Evolutionary conservation across 106 monocot genomes (phyloP).

Genomic region (Narthecium ossifragum): DNA sequence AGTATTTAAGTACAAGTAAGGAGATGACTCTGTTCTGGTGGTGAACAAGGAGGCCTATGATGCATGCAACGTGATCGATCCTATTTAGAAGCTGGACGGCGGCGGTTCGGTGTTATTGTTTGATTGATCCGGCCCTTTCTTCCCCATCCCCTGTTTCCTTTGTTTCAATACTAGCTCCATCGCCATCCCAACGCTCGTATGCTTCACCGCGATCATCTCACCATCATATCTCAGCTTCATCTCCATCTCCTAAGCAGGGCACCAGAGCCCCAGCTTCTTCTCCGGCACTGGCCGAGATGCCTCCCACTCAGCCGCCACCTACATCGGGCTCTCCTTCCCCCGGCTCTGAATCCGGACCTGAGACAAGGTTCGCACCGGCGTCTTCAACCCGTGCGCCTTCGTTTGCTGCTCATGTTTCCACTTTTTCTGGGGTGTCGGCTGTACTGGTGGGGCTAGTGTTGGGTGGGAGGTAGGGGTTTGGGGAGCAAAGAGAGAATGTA

Average conservation of each 20-base stretch:
- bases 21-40: slow-evolving; percentile 47
- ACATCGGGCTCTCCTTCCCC: too few species aligned
- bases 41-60: slow-evolving; percentile 46
- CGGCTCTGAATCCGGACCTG: too few species aligned
- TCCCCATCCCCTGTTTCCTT: slow-evolving; percentile 29
- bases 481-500: too few species aligned
- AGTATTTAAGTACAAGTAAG: slow-evolving; percentile 79
- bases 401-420: too few species aligned
- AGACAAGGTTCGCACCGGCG: too few species aligned
- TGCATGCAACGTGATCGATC: slow-evolving; percentile 45
- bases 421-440: too few species aligned
- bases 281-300: too few species aligned
- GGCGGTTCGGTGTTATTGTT: slow-evolving; percentile 43
- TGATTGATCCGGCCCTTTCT: slow-evolving; percentile 56
- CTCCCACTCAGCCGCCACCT: too few species aligned
- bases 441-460: too few species aligned
- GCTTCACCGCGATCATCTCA: slow-evolving; percentile 1
- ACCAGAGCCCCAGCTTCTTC: too few species aligned
- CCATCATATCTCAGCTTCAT: neutral
- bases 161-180: neutral
- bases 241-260: neutral
- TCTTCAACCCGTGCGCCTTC: too few species aligned
- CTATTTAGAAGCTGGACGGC: slow-evolving; percentile 23
- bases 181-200: neutral
- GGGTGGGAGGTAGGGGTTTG: too few species aligned